Conservation (phyloP, 768 basidiomycete species). For the Podaxis sp. region DNA sequence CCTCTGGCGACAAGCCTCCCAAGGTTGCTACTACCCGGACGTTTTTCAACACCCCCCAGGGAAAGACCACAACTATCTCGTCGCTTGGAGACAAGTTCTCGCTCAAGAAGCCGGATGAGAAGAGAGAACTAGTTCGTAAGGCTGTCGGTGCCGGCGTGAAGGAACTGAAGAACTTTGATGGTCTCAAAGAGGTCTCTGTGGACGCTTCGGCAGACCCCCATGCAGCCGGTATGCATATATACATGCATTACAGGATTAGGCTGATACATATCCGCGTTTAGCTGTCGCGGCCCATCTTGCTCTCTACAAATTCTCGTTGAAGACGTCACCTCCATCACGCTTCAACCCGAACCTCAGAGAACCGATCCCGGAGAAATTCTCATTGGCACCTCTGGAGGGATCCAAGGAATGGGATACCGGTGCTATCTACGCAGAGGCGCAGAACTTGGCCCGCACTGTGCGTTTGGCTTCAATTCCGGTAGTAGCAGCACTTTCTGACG, state of each 20-base stretch:
- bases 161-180: constrained; percentile 57
- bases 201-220: constrained; percentile 69
- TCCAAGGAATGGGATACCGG: constrained; percentile 72
- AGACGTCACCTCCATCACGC: constrained; percentile 62
- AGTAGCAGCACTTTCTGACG: background rate
- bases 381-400: constrained; percentile 38
- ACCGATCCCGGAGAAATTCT: constrained; percentile 44
- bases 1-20: constrained; percentile 47
- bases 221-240: constrained; percentile 56
- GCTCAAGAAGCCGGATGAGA: constrained; percentile 37
- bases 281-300: constrained; percentile 80
- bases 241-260: constrained; percentile 13
- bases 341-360: constrained; percentile 61
- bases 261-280: constrained; percentile 19
- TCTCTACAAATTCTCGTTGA: constrained; percentile 71
- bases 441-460: constrained; percentile 79
- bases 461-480: constrained; percentile 13
- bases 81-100: constrained; percentile 56
- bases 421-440: constrained; percentile 66
- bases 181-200: constrained; percentile 55
- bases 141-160: constrained; percentile 73
- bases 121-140: constrained; percentile 65
- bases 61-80: constrained; percentile 48
- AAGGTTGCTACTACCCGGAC: constrained; percentile 60
- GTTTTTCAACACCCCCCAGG: constrained; percentile 53